Evolutionary conservation across 2,329 filamentous ascomycete genomes (phyloP), one percentile per base, ranked within the genome.

Genomic region (Rutstroemia sp.): DNA sequence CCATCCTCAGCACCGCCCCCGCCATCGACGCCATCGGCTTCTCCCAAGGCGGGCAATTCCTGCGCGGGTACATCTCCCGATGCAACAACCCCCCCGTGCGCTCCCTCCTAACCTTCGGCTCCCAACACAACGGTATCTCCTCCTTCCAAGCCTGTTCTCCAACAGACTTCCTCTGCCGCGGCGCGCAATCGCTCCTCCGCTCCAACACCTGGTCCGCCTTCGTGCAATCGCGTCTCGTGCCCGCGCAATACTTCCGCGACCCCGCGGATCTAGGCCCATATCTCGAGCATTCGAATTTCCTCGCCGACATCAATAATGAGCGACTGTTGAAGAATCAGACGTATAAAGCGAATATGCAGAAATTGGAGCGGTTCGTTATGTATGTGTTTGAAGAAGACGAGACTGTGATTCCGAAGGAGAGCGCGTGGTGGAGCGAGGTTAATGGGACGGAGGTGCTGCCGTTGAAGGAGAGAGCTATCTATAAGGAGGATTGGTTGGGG

Each of bases 281-380:
- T 69, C 80, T 97, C 19, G 82, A 85, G 63, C 71, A 83, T 68
- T 94, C 88, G 65, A 92, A 92, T 70, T 96, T 95, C 72, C 77
- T 99, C 8, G 94, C 92, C 9, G 92, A 97, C 69, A 86, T 97
- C 73, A 99, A 99, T 73, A 97, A 97, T 71, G 94, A 99, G 79
- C 80, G 92, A 10, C 61, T 63, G 49, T 59, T 75, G 54, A 95
- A 95, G 80, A 96, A 91, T 66, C 66, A 72, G 38, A 78, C 74
- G 12, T 99, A 97, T 71, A 84, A 80, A 68, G 72, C 79, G 64
- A 88, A 92, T 68, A 63, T 99, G 48, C 79, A 78, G 7, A 72
- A 67, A 37, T 70, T 99, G 68, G 81, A 88, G 66, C 87, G 86
- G 64, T 87, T 97, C 61, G 89, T 88, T 61, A 88, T 97, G 87